Evolutionary conservation across 129 eudicot species (phyloP).

Genomic region (Artemisia tridentata): DNA sequence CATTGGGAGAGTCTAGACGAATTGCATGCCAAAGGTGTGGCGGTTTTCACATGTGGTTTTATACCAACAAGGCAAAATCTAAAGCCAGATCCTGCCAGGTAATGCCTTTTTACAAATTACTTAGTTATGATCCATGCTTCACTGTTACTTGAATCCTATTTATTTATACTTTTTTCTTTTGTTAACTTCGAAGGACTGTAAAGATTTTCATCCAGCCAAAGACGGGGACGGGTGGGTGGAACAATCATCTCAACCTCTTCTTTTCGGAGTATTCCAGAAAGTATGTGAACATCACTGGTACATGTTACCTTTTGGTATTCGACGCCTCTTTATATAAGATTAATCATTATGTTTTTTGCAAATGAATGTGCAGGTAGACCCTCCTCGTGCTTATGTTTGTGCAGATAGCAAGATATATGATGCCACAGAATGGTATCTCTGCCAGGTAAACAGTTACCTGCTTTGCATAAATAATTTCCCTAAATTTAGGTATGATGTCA

Average conservation of each 20-base stretch:
- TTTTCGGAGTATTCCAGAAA: slow-evolving; percentile 86
- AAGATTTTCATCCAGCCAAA: slow-evolving; percentile 43
- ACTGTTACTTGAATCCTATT: not conserved
- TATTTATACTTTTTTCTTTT: not conserved
- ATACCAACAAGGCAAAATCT: slow-evolving; percentile 60
- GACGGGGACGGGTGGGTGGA: slow-evolving; percentile 95
- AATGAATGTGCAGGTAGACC: slow-evolving; percentile 60
- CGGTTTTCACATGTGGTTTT: slow-evolving; percentile 60
- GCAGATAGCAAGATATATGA: slow-evolving; percentile 85
- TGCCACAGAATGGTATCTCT: slow-evolving; percentile 95
- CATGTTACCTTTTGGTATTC: slow-evolving; percentile 12
- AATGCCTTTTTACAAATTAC: not conserved
- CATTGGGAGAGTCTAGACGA: slow-evolving; percentile 61
- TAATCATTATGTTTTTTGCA: not conserved
- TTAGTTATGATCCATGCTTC: not conserved
- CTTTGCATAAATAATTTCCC: not conserved
- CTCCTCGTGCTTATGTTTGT: slow-evolving; percentile 84
- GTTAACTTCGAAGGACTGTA: slow-evolving; percentile 32
- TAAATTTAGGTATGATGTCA: not conserved
- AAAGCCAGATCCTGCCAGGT: slow-evolving; percentile 96
- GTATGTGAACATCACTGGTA: slow-evolving; percentile 30
- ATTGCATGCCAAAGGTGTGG: slow-evolving; percentile 84
- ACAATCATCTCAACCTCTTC: slow-evolving; percentile 85
- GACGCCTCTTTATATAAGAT: not conserved
- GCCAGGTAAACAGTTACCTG: slow-evolving; percentile 58